Evolutionary conservation across 2,329 filamentous ascomycete species (phyloP), one percentile per base, ranked within the genome.

Genomic region (Fusarium lyarnte): DNA sequence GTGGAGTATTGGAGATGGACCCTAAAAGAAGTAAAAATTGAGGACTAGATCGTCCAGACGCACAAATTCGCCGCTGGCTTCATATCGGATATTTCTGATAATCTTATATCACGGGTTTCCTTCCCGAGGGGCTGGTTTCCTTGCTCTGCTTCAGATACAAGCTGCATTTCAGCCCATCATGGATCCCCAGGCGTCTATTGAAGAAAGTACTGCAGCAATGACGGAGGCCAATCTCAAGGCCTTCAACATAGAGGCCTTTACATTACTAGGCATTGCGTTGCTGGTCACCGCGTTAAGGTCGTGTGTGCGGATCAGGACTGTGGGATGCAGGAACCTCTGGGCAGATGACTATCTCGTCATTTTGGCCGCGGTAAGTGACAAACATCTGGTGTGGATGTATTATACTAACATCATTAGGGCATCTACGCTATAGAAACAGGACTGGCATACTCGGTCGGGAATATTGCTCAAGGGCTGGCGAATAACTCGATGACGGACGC

Each of bases 311-410:
- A 81, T 86, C 72, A 81, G 77, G 36, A 79, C 81, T 16, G 84
- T 85, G 4, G 88, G 89, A 19, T 79, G 85, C 41, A 80, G 78
- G 61, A 82, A 83, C n/a, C 84, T 91, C 61, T 83, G 85, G 70
- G 81, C 84, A 2, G 89, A 91, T 77, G 90, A 92, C 68, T 90
- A 88, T 73, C 76, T 91, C 35, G 88, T 90, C 79, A 78, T 86
- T 47, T n/a, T 89, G 23, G 88, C 85, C 9, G 83, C 84, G 66
- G 87, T 90, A 53, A 58, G 79, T 68, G 21, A 12, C 6, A 4
- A 14, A 21, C 21, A 5, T 19, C 6, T 10, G 6, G 21, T 29
- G 7, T 29, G 6, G 3, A 16, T 27, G 13, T 25, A 13, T 27
- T 7, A 12, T 17, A 25, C 58, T 67, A 21, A 63, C n/a, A 27